Conservation (phyloP, 345 rosid genomes). For the Boechera divaricarpa region DNA sequence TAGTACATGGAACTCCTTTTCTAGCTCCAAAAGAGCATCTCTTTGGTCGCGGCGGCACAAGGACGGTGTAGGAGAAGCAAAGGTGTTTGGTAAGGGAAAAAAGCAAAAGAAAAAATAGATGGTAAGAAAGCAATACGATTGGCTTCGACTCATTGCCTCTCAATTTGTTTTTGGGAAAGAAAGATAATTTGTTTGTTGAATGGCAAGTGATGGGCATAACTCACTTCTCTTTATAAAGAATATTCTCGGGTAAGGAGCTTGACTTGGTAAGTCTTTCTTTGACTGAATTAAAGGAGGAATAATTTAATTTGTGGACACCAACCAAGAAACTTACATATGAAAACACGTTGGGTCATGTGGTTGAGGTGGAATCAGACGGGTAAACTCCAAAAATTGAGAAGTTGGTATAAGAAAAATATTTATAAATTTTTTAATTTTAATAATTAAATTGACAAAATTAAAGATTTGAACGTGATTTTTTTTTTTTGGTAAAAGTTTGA, state of each 20-base stretch:
- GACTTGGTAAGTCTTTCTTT: neutral
- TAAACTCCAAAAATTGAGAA: too few relatives aligned
- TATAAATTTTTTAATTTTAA: too few relatives aligned
- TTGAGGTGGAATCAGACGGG: too few relatives aligned
- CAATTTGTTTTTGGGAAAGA: neutral
- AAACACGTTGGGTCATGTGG: too few relatives aligned
- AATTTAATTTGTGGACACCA: too few relatives aligned
- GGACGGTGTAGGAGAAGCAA: neutral
- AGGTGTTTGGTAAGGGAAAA: neutral
- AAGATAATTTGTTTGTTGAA: neutral
- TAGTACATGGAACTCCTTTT: neutral
- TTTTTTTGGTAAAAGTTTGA: too few relatives aligned
- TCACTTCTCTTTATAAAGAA: neutral
- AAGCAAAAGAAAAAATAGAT: neutral
- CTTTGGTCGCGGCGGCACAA: constrained; percentile 27
- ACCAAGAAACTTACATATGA: too few relatives aligned
- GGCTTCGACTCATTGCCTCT: neutral
- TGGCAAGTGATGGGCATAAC: neutral
- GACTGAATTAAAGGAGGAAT: too few relatives aligned
- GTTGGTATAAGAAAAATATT: too few relatives aligned
- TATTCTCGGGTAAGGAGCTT: neutral
- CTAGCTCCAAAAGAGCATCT: constrained; percentile 27
- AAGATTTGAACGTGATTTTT: too few relatives aligned
- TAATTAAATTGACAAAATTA: too few relatives aligned
- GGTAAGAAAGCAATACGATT: neutral